Evolutionary conservation across 164 flowering plant species (phyloP).

Genomic region (Kingdonia uniflora): DNA sequence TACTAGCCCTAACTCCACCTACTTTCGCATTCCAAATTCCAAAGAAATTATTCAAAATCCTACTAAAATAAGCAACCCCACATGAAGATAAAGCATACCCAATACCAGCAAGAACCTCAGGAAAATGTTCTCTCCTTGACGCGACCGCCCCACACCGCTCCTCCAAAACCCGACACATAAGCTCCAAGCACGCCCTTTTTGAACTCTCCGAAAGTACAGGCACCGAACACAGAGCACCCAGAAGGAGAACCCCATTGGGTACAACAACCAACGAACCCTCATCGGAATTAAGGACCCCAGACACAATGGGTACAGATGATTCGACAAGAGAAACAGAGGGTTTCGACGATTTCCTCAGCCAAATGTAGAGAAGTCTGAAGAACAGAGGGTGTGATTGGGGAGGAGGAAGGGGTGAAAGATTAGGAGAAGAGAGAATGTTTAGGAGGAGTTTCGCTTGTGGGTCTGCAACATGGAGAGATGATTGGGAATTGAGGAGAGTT

Average conservation of each 20-base stretch:
- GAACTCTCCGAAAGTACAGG: conserved; percentile 33
- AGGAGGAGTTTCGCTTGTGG: conserved; percentile 82
- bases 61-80: conserved; percentile 23
- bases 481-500: conserved; percentile 38
- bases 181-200: conserved; percentile 47
- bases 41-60: conserved; percentile 36
- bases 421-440: conserved; percentile 45
- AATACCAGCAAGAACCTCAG: conserved; percentile 70
- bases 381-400: conserved; percentile 43
- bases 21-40: conserved; percentile 40
- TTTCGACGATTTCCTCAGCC: conserved; percentile 65
- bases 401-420: conserved; percentile 30
- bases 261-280: conserved; percentile 14
- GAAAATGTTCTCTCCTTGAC: conserved; percentile 22
- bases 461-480: conserved; percentile 71
- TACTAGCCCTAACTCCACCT: conserved; percentile 23
- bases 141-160: conserved; percentile 19
- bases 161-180: conserved; percentile 46
- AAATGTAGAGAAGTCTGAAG: conserved; percentile 70
- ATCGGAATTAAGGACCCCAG: conserved; percentile 7
- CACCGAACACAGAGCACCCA: conserved; percentile 52
- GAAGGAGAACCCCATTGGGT: conserved; percentile 42
- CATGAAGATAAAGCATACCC: conserved; percentile 73
- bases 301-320: conserved; percentile 33
- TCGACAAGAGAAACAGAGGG: conserved; percentile 46